Evolutionary conservation across 169 alveolate species (phyloP), one percentile per base, ranked within the genome.

Genomic region (Plasmodium falciparum): DNA sequence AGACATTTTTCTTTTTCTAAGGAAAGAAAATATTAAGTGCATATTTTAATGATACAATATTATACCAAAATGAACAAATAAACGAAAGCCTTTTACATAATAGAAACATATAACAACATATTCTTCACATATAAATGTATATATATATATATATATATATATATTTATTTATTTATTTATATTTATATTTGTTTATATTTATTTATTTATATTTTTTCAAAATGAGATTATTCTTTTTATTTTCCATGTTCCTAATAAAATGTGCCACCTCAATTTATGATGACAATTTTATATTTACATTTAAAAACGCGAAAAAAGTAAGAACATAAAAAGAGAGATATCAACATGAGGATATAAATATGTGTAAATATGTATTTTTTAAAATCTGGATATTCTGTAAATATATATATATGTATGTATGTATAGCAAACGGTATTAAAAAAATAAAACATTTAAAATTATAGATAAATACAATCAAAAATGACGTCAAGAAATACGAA

Each of bases 271-370:
- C 58, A 62, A 75, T 75, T 52, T 75, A 54, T 43, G 63, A 75
- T 43, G 73, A 75, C 39, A 75, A 49, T 29, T 75, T 75, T 56
- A 4, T 69, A 7, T 75, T 75, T 45, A 47, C 89, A 2, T 75
- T 75, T 15, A 75, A 63, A 47, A 71, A 75, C n/a, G 89, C n/a
- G 61, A 75, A 75, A 47, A 50, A 33, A 49, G 89, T 62, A 63
- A 75, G 33, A 54, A 5, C 3, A n/a, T n/a, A 3, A 1, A 17
- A 9, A 12, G 66, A 66, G 17, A n/a, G 39, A 73, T n/a, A 39
- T 20, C n/a, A 54, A 11, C 5, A 63, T 12, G 39, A 13, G 11
- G 2, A 26, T 22, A 29, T 45, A 73, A 52, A 52, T 52, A 52
- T 7, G 17, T 52, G 0, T 13, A 59, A 1, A 15, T n/a, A 59